Conservation (phyloP, 2,329 filamentous ascomycete species). For the Biscogniauxia mediterranea region DNA sequence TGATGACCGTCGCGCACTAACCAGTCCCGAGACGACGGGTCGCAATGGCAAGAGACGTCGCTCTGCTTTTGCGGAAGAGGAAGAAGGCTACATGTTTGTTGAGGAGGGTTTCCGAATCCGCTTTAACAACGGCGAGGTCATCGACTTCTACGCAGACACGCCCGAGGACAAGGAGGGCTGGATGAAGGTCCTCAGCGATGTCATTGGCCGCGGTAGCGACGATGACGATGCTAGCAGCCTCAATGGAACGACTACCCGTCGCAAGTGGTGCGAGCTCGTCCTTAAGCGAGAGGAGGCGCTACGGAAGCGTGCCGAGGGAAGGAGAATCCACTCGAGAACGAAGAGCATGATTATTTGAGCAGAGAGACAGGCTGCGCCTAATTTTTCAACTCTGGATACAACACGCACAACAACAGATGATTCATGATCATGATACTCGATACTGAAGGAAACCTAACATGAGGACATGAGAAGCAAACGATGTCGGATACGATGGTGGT, state of each 20-base stretch:
- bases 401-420: background rate
- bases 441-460: background rate
- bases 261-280: conserved; percentile 67
- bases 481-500: background rate
- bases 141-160: conserved; percentile 96
- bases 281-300: conserved; percentile 61
- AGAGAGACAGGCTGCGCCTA: conserved; percentile 16
- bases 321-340: conserved; percentile 53
- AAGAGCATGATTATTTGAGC: conserved; percentile 56
- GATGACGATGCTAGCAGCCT: conserved; percentile 42
- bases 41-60: conserved; percentile 79
- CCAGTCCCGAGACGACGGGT: conserved; percentile 77
- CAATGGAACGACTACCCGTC: conserved; percentile 42
- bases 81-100: conserved; percentile 99
- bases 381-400: background rate
- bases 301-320: conserved; percentile 52
- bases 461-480: background rate
- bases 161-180: conserved; percentile 85
- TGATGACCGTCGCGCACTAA: conserved; percentile 82
- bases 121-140: conserved; percentile 96
- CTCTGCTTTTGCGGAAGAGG: conserved; percentile 95
- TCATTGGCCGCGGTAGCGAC: conserved; percentile 56
- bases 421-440: background rate
- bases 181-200: conserved; percentile 84
- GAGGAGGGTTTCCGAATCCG: conserved; percentile 98